Evolutionary conservation across 805 yeast species (phyloP).

Genomic region (Schwanniomyces sp.): DNA sequence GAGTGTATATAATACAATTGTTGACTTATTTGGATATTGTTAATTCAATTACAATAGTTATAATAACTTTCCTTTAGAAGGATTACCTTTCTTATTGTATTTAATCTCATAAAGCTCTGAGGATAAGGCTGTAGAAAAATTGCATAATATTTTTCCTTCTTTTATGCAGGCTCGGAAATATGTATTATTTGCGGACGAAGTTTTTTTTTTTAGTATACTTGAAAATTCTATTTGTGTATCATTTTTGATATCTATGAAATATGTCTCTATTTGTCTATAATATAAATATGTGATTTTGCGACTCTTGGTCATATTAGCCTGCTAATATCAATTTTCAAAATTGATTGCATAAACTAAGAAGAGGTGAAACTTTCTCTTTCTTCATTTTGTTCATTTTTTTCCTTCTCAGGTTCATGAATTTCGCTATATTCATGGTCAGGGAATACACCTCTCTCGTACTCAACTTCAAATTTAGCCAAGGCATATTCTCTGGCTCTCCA

Average conservation of each 20-base stretch:
- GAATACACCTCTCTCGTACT: slow-evolving; percentile 10
- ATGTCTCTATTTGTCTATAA: neutral
- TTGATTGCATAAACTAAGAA: neutral
- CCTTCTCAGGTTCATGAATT: neutral
- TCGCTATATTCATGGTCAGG: neutral
- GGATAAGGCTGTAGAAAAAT: neutral
- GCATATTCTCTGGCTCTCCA: slow-evolving; percentile 32
- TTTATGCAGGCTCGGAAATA: neutral
- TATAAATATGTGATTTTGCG: neutral
- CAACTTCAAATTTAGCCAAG: slow-evolving; percentile 16
- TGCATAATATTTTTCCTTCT: neutral
- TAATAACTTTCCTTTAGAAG: no score
- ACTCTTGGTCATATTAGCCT: neutral
- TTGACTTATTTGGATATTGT: no score
- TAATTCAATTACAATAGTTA: no score
- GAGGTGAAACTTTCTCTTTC: neutral
- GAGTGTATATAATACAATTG: no score
- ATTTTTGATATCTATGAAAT: no score
- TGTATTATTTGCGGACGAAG: neutral
- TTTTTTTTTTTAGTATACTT: no score
- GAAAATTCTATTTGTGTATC: no score
- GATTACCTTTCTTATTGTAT: no score
- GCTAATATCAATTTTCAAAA: neutral
- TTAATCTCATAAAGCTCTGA: neutral
- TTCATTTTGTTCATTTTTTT: neutral